Base-by-base conservation (phyloP, 257 asterid species). In the Solanum neorickii region DNA sequence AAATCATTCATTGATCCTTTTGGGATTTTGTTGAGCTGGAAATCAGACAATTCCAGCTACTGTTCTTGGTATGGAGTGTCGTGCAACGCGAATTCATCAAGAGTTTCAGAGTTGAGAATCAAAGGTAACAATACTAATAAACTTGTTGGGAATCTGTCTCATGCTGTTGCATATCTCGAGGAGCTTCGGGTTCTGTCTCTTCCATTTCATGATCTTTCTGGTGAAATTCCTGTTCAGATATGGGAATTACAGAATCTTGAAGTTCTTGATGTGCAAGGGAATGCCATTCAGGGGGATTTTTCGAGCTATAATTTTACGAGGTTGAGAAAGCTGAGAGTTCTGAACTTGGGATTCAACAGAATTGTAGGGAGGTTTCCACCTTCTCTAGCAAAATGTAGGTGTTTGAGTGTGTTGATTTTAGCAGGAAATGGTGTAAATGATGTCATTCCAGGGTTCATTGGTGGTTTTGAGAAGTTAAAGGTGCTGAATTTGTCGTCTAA, bases 231-330 rank as follows among this genome's bases (percentile, higher is more conserved):
- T 42, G 86, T 15, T 37, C 95, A 91, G 62, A 83, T 97, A 69
- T 97, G 98, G 98, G 93, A 88, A 21, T 91, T 95, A 97, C 94
- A 94, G 41, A 95, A 94, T 75, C 96, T 97, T 31, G 98, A 94
- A 89, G 96, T 95, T 85, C 93, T 95, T 90, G 98, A 97, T 90
- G 95, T 97, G 3, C 98, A 95, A 77, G 99, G 98, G 87, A 97
- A 97, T 91, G 90, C 59, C 65, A 46, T 97, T 65, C 88, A 94
- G 4, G 98, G 98, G 46, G 20, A 46, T 46, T 84, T 90, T 33
- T 91, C 95, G 84, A 97, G 94, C 3, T 74, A 86, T 83, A 86
- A 35, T 69, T 91, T 97, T 80, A 31, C 56, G n/a, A 98, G 98
- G 78, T 87, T 93, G 93, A 92, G 87, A 90, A 94, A 68, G 69